These are phyloP conservation scores for Lagerstroemia speciosa DNA, from an alignment of 345 rosid genomes.

Conservation along the genomic window DNA sequence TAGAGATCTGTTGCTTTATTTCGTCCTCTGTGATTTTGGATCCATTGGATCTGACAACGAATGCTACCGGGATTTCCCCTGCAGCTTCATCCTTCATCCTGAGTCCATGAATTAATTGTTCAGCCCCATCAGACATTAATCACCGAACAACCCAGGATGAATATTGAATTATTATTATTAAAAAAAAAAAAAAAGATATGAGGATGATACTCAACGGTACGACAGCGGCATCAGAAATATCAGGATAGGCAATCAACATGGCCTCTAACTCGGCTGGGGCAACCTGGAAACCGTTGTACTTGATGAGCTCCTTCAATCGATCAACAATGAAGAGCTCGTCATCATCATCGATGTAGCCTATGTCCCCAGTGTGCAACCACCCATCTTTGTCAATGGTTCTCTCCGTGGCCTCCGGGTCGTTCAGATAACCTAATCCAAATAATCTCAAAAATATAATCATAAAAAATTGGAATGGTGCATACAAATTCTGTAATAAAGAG, in stretches of 20 bases:
- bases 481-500: too few species aligned
- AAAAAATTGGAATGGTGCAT: too few species aligned
- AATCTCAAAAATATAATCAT: too few species aligned
- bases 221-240: slow-evolving; percentile 55
- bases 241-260: slow-evolving; percentile 36
- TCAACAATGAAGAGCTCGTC: slow-evolving; percentile 54
- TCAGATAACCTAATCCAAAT: slow-evolving; percentile 37
- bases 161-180: not conserved
- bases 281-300: slow-evolving; percentile 60
- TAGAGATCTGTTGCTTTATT: slow-evolving; percentile 56
- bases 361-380: slow-evolving; percentile 59
- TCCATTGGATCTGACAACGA: slow-evolving; percentile 52
- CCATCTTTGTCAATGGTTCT: slow-evolving; percentile 46
- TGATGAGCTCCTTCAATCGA: slow-evolving; percentile 54
- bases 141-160: not conserved
- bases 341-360: slow-evolving; percentile 54
- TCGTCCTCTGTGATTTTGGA: slow-evolving; percentile 63
- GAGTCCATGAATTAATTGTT: slow-evolving; percentile 5
- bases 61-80: slow-evolving; percentile 76
- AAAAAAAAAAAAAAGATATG: too few species aligned
- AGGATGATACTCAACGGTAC: slow-evolving; percentile 36
- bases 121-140: not conserved
- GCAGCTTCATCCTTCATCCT: slow-evolving; percentile 86
- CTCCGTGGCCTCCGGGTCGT: slow-evolving; percentile 40
- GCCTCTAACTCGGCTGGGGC: slow-evolving; percentile 71